Conservation (phyloP, 305 asterid genomes). For the Nicotiana rustica region DNA sequence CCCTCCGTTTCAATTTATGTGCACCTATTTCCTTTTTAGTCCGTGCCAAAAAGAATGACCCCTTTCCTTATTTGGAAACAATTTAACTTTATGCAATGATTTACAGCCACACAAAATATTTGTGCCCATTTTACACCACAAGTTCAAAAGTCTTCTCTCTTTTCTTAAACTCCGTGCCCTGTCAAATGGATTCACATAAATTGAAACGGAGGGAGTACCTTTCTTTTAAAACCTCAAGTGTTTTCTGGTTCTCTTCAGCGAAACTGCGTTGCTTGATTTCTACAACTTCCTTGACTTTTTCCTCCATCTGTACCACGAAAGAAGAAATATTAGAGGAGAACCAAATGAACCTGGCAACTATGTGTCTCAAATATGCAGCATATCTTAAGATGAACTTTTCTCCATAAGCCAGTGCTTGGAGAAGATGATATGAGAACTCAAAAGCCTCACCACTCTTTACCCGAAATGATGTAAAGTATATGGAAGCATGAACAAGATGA, state of each 20-base stretch:
- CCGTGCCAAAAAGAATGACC: too few species aligned
- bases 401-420: conserved; percentile 16
- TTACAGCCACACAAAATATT: too few species aligned
- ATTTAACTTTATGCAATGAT: too few species aligned
- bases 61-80: too few species aligned
- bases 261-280: conserved; percentile 97
- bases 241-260: conserved; percentile 99
- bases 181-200: too few species aligned
- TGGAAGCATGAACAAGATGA: background rate
- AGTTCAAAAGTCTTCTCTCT: too few species aligned
- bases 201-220: conserved; percentile 49
- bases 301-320: conserved; percentile 78
- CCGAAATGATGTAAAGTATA: conserved; percentile 7
- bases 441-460: background rate
- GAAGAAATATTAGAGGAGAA: conserved; percentile 41
- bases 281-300: conserved; percentile 94
- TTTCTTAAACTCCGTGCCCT: too few species aligned
- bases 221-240: conserved; percentile 92
- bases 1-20: too few species aligned
- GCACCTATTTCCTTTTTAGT: too few species aligned
- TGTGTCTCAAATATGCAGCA: background rate
- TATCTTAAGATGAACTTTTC: conserved; percentile 13
- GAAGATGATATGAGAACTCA: conserved; percentile 7
- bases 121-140: too few species aligned
- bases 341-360: conserved; percentile 21